Evolutionary conservation across 495 filamentous ascomycete genomes (phyloP), one percentile per base, ranked within the genome.

Genomic region (Cairneyella variabilis): DNA sequence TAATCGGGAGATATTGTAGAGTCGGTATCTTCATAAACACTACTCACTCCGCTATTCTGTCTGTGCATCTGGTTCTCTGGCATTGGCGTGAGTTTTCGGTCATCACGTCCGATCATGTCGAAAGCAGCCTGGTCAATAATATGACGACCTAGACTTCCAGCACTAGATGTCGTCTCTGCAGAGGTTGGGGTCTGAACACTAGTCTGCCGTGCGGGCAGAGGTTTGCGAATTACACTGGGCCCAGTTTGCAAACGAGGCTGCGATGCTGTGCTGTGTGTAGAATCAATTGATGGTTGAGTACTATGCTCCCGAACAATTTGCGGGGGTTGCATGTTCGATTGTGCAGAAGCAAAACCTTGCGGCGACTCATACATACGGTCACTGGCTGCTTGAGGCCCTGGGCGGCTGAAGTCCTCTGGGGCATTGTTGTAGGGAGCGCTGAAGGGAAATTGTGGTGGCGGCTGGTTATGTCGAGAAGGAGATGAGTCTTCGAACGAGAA

Each of bases 101-200:
- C 38, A 26, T 45, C 20, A 42, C 18, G 46, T 18, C 42, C 48
- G 21, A 79, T 67, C 48, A 66, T 65, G 25, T 83, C 80, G 57
- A 89, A 71, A 22, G 76, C 82, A 53, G 79, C 78, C 61, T 83
- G 80, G 61, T 89, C 83, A 44, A 90, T 72, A 30, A 84, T 73
- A 63, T 79, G 71, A 40, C 82, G 75, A 16, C 77, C 78, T 52
- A 90, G 74, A 59, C 84, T 86, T 46, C 83, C 82, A 34, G 76
- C 74, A 62, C 79, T 85, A 23, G 79, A 79, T 53, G 77, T 69
- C 25, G 57, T 49, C 38, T 48, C 46, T 25, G 58, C 39, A 21
- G 56, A 53, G 10, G 16, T 40, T 43, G 57, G 55, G 32, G 67
- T 65, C 45, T 71, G 63, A 14, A 75, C 43, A 50, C 68, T 74